A percentile compares a stretch with the other conserved stretches of the same genome.
phyloP scores from a whole-genome alignment of 23 red algal species.

The Porphyridium purpureum region DNA sequence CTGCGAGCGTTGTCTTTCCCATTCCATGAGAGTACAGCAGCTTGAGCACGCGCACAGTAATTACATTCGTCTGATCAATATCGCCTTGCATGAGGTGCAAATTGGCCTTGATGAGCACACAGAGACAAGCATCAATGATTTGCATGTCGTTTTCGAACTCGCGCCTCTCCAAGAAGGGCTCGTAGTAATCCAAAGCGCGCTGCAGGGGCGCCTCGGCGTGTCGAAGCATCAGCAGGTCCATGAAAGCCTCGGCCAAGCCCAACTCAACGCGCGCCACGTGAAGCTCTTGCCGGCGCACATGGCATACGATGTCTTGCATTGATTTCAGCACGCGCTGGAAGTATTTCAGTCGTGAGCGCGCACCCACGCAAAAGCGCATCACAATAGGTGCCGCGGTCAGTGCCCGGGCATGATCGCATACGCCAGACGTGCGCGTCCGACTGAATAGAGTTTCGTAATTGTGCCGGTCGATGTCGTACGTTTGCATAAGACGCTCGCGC shows the following conservation, averaged over 20 bases:
- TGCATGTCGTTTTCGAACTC: neutral
- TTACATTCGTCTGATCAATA: conserved; percentile 16
- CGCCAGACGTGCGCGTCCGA: conserved; percentile 4
- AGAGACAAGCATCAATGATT: conserved; percentile 10
- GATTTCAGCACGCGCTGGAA: neutral
- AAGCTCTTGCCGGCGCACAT: neutral
- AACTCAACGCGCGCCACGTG: conserved; percentile 21
- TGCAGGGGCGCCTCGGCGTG: conserved; percentile 23
- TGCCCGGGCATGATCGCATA: conserved; percentile 5
- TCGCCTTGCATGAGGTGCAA: conserved; percentile 14
- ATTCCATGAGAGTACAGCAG: conserved; percentile 10
- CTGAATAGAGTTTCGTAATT: conserved; percentile 28
- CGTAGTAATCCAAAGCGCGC: conserved; percentile 13
- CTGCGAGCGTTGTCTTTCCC: conserved; percentile 26
- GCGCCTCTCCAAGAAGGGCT: conserved; percentile 11
- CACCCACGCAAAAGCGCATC: conserved; percentile 42
- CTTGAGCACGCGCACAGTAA: conserved; percentile 21
- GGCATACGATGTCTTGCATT: neutral
- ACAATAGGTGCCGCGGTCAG: conserved; percentile 26
- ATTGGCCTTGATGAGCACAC: conserved; percentile 27
- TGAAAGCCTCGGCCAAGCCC: conserved; percentile 38
- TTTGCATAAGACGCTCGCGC: conserved; percentile 25
- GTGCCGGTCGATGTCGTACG: conserved; percentile 32
- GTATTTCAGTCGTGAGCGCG: conserved; percentile 9
- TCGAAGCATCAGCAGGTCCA: conserved; percentile 19